Evolutionary conservation across 345 rosid species (phyloP).

Genomic region (Lagerstroemia speciosa): DNA sequence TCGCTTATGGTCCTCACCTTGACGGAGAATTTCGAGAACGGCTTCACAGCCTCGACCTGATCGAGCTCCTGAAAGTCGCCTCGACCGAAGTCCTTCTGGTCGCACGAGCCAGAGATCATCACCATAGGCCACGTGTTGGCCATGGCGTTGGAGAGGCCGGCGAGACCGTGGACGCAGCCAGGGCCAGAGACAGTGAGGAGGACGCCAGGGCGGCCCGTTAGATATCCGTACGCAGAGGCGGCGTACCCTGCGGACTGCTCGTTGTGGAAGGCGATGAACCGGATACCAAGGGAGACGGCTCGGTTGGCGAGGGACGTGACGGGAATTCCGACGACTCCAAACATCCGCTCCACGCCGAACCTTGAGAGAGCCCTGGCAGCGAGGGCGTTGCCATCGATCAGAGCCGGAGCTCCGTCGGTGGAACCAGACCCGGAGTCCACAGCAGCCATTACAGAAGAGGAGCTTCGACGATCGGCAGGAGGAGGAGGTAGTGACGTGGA

Average conservation of each 20-base stretch:
- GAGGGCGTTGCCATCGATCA: slow-evolving; percentile 61
- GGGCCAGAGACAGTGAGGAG: slow-evolving; percentile 95
- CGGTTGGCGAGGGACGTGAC: slow-evolving; percentile 86
- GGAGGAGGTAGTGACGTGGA: no score
- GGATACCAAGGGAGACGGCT: slow-evolving; percentile 66
- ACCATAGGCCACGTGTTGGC: slow-evolving; percentile 82
- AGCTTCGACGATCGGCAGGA: not conserved
- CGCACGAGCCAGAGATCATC: slow-evolving; percentile 91
- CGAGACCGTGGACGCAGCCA: slow-evolving; percentile 94
- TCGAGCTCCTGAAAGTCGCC: slow-evolving; percentile 97
- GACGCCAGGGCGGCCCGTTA: slow-evolving; percentile 68
- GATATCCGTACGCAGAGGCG: slow-evolving; percentile 91
- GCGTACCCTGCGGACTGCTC: slow-evolving; percentile 99
- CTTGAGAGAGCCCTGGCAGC: slow-evolving; percentile 56
- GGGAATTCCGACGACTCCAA: slow-evolving; percentile 95
- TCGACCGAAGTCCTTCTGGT: slow-evolving; percentile 68
- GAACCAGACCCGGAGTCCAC: slow-evolving; percentile 3
- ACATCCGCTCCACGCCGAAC: slow-evolving; percentile 82
- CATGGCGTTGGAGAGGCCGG: slow-evolving; percentile 90
- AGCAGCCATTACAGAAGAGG: slow-evolving; percentile 26
- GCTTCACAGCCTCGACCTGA: slow-evolving; percentile 73
- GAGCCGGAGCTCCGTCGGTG: slow-evolving; percentile 1
- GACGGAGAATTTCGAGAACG: slow-evolving; percentile 62
- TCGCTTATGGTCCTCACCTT: slow-evolving; percentile 57
- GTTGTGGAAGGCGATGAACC: slow-evolving; percentile 93